Base-by-base conservation (phyloP, 2,329 filamentous ascomycete species). In the Penicillium verrucosum region DNA sequence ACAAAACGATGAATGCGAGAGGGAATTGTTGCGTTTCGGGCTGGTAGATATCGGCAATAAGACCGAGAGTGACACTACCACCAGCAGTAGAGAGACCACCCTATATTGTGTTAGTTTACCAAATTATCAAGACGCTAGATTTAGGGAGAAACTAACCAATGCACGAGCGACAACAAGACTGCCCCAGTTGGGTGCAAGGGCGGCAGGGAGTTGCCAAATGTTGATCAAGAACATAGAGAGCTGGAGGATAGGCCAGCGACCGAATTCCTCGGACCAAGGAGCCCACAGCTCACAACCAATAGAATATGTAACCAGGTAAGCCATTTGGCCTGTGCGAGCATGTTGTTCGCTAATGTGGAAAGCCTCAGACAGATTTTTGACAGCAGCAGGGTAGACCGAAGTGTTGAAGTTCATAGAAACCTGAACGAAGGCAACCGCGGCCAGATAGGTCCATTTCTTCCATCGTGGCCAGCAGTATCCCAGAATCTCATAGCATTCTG, bases 221-320 rank as follows among this genome's bases (percentile, higher is more conserved):
- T 92, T 92, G 69, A 91, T 87, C 14, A 92, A 76, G 60, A 87
- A 80, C 59, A 92, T 77, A 14, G 84, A 88, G 37, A 83, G 75
- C 78, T 92, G 89, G 46, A 92, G 80, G 46, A 92, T 82, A 1
- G 86, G 86, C 79, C 85, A 88, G 45, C 89, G 83, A 16, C 89
- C 89, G 45, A 92, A 81, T 67, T 93, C 89, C 72, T 93, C 89
- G 32, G 84, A 88, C 88, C 89, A 92, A 0, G 89, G 89, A 0
- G 89, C 89, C 89, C 89, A 92, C 0, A 92, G 80, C 72, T 92
- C 89, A 68, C 89, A 92, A 11, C 89, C 89, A 68, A 93, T 90
- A 32, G 89, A 89, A 69, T 93, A 92, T 2, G 85, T 75, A 50
- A 92, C 80, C 23, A 92, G 75, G 74, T 92, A 93, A 62, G 89